Percentiles rank a stretch among this genome's conserved stretches.
phyloP scores from a whole-genome alignment of 202 grass and related monocot species.

The Carex arenaria region DNA sequence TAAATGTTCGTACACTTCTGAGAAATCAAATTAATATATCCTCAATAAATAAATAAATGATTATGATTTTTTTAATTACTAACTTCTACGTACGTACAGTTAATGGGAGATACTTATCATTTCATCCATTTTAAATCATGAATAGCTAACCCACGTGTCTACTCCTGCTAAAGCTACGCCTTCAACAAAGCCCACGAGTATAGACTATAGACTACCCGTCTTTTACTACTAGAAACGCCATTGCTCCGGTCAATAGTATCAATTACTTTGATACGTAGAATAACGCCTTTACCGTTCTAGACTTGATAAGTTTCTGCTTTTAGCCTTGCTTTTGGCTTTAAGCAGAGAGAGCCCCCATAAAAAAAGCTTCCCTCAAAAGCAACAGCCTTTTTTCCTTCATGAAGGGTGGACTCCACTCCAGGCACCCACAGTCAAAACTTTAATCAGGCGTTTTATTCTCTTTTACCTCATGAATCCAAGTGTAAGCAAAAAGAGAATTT shows the following conservation, averaged over 20 bases:
- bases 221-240: conserved; percentile 5
- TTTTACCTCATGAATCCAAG: conserved; percentile 50
- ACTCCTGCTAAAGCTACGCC: conserved; percentile 21
- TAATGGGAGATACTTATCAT: not conserved
- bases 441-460: conserved; percentile 32
- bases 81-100: not conserved
- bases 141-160: conserved; percentile 18
- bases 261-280: not conserved
- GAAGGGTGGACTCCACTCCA: conserved; percentile 23
- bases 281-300: conserved; percentile 9
- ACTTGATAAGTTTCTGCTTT: conserved; percentile 27
- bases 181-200: conserved; percentile 22
- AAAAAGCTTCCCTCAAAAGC: conserved; percentile 31
- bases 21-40: no score
- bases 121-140: not conserved
- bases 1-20: no score
- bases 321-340: conserved; percentile 18
- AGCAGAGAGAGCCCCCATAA: conserved; percentile 16
- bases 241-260: conserved; percentile 13
- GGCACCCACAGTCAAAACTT: conserved; percentile 26
- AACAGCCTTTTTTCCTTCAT: conserved; percentile 26
- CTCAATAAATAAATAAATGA: no score
- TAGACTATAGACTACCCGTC: not conserved
- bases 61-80: not conserved
- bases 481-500: conserved; percentile 62